Base-by-base conservation (phyloP, 192 early-diverging fungal genomes). In the Cetraspora pellucida region DNA sequence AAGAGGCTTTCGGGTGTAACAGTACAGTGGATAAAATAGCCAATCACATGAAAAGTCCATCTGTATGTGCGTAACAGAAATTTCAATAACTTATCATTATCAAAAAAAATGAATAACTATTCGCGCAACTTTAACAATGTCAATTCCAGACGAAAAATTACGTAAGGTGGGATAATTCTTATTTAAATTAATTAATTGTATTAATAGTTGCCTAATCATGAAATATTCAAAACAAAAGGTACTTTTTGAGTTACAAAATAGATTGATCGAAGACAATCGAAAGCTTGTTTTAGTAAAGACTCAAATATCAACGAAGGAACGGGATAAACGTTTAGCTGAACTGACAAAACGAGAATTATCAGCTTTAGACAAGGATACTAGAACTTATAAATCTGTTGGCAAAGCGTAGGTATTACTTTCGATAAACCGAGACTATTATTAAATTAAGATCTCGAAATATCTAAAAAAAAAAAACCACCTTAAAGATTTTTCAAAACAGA, bases 381-480 rank as follows among this genome's bases (percentile, higher is more conserved):
- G 81, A 28, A 89, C 91, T 17, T 94, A 94, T 82, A 87, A 90
- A 72, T 84, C 91, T 46, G 87, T 94, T 30, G 92, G 92, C 2
- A 92, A 92, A 72, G 91, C 91, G 92, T 91, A 84, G 75, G 81
- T 50, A 27, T 25, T 54, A 23, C 31, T 79, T 14, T 59, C 10
- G 19, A 52, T 13, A 19, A 52, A 52, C 19, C 14, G 13, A 52
- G 19, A 19, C 19, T 31, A 27, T 19, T 50, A 44, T 30, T 55
- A 57, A 27, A 57, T 72, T 49, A 16, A 2, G 43, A 72, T 77
- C 77, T 23, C 74, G 47, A 52, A 52, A 19, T 19, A 45, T 77
- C 78, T n/a, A n/a, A n/a, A n/a, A n/a, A n/a, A n/a, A n/a, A n/a
- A n/a, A n/a, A n/a, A n/a, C n/a, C n/a, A n/a, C n/a, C n/a, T n/a